Conservation (phyloP, 495 filamentous ascomycete species). For the Penicilliopsis zonata region DNA sequence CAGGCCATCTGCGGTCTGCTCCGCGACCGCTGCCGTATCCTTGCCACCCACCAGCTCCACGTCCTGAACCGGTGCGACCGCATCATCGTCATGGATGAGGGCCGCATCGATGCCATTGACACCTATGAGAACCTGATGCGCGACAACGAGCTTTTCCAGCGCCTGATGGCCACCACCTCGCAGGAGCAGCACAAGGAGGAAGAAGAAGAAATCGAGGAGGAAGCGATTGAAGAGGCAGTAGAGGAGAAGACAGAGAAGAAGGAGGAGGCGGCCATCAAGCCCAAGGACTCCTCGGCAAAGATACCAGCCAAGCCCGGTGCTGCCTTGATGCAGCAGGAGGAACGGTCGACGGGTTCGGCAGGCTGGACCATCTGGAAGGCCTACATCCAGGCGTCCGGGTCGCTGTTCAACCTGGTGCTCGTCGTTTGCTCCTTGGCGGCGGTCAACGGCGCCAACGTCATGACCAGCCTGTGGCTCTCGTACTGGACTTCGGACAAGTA, state of each 20-base stretch:
- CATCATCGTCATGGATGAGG: constrained; percentile 83
- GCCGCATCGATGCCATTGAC: constrained; percentile 69
- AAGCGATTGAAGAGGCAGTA: constrained; percentile 28
- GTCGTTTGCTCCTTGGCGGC: constrained; percentile 54
- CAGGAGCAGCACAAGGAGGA: constrained; percentile 52
- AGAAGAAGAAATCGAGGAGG: constrained; percentile 29
- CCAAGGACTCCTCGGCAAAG: too few relatives aligned
- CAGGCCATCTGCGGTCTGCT: constrained; percentile 85
- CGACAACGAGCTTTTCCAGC: constrained; percentile 58
- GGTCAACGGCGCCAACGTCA: constrained; percentile 73
- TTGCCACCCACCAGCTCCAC: constrained; percentile 92
- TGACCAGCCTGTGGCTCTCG: constrained; percentile 82
- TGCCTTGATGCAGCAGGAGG: constrained; percentile 83
- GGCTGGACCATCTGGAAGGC: constrained; percentile 71
- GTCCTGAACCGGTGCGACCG: constrained; percentile 83
- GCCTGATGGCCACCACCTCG: constrained; percentile 73
- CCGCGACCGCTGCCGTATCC: constrained; percentile 75
- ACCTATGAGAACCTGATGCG: constrained; percentile 81
- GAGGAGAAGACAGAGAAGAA: constrained; percentile 39
- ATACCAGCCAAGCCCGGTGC: constrained; percentile 44
- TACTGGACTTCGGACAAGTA: constrained; percentile 79
- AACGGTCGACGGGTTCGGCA: constrained; percentile 70
- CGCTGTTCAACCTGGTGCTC: constrained; percentile 52
- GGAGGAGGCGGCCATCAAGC: constrained; percentile 42
- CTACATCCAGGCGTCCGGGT: constrained; percentile 72